Percentiles rank a stretch among this genome's conserved stretches.
Evolutionary conservation across 129 eudicot genomes (phyloP).

Genomic region (Artemisia argyi): DNA sequence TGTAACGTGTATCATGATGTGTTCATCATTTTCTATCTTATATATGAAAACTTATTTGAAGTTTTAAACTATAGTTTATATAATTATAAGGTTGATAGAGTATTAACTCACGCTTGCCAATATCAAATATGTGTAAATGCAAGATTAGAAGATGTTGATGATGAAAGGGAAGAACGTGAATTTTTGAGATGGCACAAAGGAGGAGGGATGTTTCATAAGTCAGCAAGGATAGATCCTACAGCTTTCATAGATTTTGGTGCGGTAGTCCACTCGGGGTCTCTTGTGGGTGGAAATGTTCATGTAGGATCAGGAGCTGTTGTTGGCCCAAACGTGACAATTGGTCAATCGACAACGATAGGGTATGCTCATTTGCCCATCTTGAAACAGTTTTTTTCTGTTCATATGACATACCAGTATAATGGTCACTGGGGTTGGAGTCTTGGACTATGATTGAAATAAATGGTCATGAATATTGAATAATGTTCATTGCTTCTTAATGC

Average conservation of each 20-base stretch:
- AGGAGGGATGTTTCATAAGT: slow-evolving; percentile 73
- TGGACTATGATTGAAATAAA: background rate
- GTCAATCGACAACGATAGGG: slow-evolving; percentile 82
- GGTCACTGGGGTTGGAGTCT: background rate
- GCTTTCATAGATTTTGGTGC: slow-evolving; percentile 73
- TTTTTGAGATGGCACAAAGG: slow-evolving; percentile 68
- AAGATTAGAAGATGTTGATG: slow-evolving; percentile 46
- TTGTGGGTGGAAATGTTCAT: slow-evolving; percentile 55
- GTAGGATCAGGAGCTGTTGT: slow-evolving; percentile 76
- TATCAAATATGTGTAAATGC: slow-evolving; percentile 29
- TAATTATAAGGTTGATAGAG: background rate
- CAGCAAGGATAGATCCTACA: slow-evolving; percentile 69
- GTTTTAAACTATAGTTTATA: background rate
- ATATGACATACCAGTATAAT: background rate
- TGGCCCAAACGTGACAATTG: slow-evolving; percentile 72
- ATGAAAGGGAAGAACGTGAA: slow-evolving; percentile 29
- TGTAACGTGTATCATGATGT: background rate
- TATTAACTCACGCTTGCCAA: slow-evolving; percentile 23
- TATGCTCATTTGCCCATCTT: slow-evolving; percentile 25
- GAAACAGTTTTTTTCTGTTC: background rate
- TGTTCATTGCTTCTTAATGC: background rate
- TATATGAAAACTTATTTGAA: background rate
- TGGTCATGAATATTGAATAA: background rate
- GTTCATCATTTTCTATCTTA: background rate
- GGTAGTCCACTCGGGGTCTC: slow-evolving; percentile 57